Evolutionary conservation across 1,284 basidiomycete genomes (phyloP).

Genomic region (Inonotus hispidus): DNA sequence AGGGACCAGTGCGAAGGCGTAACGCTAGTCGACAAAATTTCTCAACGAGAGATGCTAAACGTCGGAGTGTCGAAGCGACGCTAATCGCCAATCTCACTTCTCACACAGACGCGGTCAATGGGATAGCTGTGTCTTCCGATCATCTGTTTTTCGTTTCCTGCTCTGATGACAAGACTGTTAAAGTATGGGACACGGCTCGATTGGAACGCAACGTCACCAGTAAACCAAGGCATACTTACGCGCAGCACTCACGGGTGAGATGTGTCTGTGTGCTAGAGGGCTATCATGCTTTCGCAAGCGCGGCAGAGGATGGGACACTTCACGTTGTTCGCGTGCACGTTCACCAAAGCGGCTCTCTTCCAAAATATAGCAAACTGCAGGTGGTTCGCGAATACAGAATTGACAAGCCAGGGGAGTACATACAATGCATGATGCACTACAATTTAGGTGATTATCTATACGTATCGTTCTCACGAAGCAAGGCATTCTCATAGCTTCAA

Average conservation of each 20-base stretch:
- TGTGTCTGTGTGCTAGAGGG: slow-evolving; percentile 78
- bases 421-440: slow-evolving; percentile 73
- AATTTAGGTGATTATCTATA: slow-evolving; percentile 52
- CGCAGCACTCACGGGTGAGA: slow-evolving; percentile 75
- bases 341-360: slow-evolving; percentile 53
- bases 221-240: slow-evolving; percentile 72
- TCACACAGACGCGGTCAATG: slow-evolving; percentile 76
- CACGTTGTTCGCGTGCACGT: slow-evolving; percentile 81
- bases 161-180: slow-evolving; percentile 81
- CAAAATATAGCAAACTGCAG: slow-evolving; percentile 78
- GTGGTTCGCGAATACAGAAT: slow-evolving; percentile 70
- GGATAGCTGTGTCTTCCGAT: slow-evolving; percentile 86
- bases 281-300: slow-evolving; percentile 85
- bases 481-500: background rate
- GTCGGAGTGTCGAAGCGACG: slow-evolving; percentile 59
- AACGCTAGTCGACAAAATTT: slow-evolving; percentile 63
- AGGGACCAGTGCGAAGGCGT: slow-evolving; percentile 71
- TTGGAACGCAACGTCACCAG: slow-evolving; percentile 77
- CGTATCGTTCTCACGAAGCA: background rate
- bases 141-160: slow-evolving; percentile 91
- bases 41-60: slow-evolving; percentile 49
- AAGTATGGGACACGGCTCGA: slow-evolving; percentile 79
- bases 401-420: slow-evolving; percentile 66
- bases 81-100: slow-evolving; percentile 85
- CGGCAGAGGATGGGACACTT: slow-evolving; percentile 79